phyloP scores from a whole-genome alignment of 306 rosid species.

The Vigna mungo region DNA sequence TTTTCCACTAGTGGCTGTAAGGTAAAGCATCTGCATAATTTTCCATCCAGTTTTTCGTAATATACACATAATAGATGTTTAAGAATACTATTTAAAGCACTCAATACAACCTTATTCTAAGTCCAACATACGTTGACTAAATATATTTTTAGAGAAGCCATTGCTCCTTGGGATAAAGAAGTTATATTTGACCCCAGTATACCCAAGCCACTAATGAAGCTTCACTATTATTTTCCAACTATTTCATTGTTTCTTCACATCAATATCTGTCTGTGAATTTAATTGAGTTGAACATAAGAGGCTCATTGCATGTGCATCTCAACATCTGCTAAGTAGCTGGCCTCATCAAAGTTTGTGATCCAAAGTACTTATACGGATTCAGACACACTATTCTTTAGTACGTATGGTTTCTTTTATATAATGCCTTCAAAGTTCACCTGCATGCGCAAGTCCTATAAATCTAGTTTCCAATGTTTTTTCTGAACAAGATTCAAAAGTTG shows the following conservation, averaged over 20 bases:
- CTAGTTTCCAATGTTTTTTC: conserved; percentile 9
- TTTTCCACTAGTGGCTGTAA: too few species aligned
- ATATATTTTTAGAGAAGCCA: too few species aligned
- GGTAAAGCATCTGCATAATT: too few species aligned
- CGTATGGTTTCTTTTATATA: not conserved
- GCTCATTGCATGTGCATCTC: conserved; percentile 28
- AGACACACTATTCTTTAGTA: conserved; percentile 14
- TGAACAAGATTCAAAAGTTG: not conserved
- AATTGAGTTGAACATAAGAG: not conserved
- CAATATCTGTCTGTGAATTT: not conserved
- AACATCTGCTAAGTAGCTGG: conserved; percentile 39
- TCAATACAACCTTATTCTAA: too few species aligned
- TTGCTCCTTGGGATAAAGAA: too few species aligned
- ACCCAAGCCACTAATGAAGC: not conserved
- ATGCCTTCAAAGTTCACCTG: conserved; percentile 20
- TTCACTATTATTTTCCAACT: not conserved
- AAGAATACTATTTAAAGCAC: too few species aligned
- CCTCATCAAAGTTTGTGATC: conserved; percentile 34
- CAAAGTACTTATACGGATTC: not conserved
- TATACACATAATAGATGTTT: too few species aligned
- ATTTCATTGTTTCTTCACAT: not conserved
- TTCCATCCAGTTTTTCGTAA: too few species aligned
- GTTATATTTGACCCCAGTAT: too few species aligned
- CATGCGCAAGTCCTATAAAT: conserved; percentile 2
- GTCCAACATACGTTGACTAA: too few species aligned